Evolutionary conservation across 139 green algal genomes (phyloP).

Genomic region (Closterium sp.): DNA sequence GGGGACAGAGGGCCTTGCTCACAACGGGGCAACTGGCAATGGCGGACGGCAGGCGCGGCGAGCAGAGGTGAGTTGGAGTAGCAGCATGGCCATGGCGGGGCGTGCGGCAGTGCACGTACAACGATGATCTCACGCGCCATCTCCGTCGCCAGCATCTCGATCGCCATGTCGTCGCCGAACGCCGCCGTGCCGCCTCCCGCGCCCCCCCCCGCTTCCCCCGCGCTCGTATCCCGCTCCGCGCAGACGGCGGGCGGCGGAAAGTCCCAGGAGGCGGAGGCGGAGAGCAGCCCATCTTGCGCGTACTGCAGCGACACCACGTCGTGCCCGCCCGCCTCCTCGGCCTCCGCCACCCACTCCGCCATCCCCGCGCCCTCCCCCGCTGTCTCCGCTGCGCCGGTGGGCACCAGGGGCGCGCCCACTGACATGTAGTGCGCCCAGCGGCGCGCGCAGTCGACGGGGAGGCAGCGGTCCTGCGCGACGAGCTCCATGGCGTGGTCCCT

Average conservation of each 20-base stretch:
- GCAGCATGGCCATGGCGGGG: no score
- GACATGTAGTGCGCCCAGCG: slow-evolving; percentile 47
- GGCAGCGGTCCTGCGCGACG: slow-evolving; percentile 36
- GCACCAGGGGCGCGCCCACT: neutral
- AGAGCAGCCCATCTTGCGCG: slow-evolving; percentile 39
- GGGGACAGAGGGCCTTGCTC: neutral
- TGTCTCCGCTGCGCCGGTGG: neutral
- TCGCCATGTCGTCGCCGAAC: slow-evolving; percentile 49
- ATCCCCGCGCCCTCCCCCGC: slow-evolving; percentile 17
- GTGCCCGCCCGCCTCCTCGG: slow-evolving; percentile 1
- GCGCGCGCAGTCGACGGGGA: slow-evolving; percentile 4
- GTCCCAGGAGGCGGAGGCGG: neutral
- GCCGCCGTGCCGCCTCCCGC: slow-evolving; percentile 15
- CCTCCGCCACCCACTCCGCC: neutral
- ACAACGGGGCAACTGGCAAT: neutral
- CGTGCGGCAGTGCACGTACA: no score
- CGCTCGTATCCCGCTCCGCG: neutral
- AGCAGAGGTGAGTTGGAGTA: no score
- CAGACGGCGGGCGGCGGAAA: neutral
- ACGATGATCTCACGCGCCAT: slow-evolving; percentile 38
- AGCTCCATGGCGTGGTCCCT: slow-evolving; percentile 29
- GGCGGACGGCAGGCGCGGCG: neutral
- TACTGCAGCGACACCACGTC: slow-evolving; percentile 50
- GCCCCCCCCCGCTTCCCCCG: slow-evolving; percentile 19
- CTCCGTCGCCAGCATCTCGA: slow-evolving; percentile 42